A percentile compares a stretch with the other conserved stretches of the same genome.
Evolutionary conservation across 2,329 filamentous ascomycete genomes (phyloP).

Genomic region (Bipolaris gigantea): DNA sequence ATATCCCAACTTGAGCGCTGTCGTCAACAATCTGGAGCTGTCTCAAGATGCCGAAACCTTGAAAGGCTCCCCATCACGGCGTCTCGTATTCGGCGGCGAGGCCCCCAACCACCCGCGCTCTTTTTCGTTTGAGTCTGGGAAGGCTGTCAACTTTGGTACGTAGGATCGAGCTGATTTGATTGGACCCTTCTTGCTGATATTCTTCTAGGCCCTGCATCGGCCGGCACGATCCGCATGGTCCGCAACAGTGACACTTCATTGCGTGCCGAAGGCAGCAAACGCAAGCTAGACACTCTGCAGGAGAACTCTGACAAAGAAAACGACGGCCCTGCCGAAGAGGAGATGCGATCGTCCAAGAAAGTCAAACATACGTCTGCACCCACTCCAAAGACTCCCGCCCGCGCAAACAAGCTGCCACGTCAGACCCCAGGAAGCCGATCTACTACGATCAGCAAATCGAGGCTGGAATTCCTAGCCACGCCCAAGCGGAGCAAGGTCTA

Average conservation of each 20-base stretch:
- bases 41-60: slow-evolving; percentile 30
- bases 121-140: slow-evolving; percentile 55
- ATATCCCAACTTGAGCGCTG: slow-evolving; percentile 33
- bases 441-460: slow-evolving; percentile 41
- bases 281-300: slow-evolving; percentile 47
- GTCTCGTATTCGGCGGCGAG: slow-evolving; percentile 41
- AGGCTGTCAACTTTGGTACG: slow-evolving; percentile 48
- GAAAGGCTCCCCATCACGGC: slow-evolving; percentile 34
- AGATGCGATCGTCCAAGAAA: slow-evolving; percentile 42
- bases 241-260: slow-evolving; percentile 48
- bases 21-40: slow-evolving; percentile 45
- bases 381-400: slow-evolving; percentile 35
- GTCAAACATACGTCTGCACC: slow-evolving; percentile 28
- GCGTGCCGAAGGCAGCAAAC: slow-evolving; percentile 45
- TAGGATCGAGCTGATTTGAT: not conserved
- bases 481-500: slow-evolving; percentile 42
- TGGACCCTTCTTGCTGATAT: not conserved
- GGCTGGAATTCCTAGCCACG: slow-evolving; percentile 44
- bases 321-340: slow-evolving; percentile 30
- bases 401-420: slow-evolving; percentile 36
- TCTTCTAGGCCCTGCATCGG: slow-evolving; percentile 36
- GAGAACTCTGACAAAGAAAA: slow-evolving; percentile 51
- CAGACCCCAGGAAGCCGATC: slow-evolving; percentile 33
- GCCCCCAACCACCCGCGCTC: slow-evolving; percentile 40
- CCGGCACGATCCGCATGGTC: slow-evolving; percentile 48